Evolutionary conservation across 140 eudicot species (phyloP), one percentile per base, ranked within the genome.

Genomic region (Ambrosia hybrid): DNA sequence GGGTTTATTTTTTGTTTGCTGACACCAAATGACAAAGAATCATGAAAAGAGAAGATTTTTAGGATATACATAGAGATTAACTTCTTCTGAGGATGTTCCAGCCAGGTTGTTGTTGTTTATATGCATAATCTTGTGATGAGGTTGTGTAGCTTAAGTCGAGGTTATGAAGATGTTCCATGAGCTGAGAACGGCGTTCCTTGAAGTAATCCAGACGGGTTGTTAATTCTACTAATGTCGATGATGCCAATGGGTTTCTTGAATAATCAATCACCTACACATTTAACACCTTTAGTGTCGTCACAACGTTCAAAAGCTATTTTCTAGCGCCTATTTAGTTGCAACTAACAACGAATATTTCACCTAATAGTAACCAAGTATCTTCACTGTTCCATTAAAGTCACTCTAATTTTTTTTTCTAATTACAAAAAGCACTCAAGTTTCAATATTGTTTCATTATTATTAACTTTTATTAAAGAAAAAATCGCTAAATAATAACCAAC

Each of bases 191-290:
- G 5, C 98, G 81, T 64, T 93, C 98, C 85, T 93, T 93, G 80
- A 93, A 93, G 85, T 85, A 93, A 74, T 93, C 98, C 53, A 93
- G 97, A 51, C 98, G 97, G 4, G 91, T 82, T 51, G 98, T 93
- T 76, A 93, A 74, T 71, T 92, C 98, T 4, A 87, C 92, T 76
- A 92, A 85, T 9, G 98, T 92, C 7, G 98, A 88, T 4, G 98
- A 89, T 67, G 83, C 87, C 59, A 90, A 71, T 3, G 85, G 93
- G 53, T 85, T 84, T 60, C 89, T 82, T 9, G 86, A 72, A 71
- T 80, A 68, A 70, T 93, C 96, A 74, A 72, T 65, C 67, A 60
- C 86, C 99, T 93, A 85, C 74, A 69, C 65, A 65, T 56, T 33
- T 21, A 41, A 70, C 49, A 78, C 30, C 6, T 51, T 53, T 17